Base-by-base conservation (phyloP, 2,329 filamentous ascomycete genomes). In the Sphaerostilbella broomeana region DNA sequence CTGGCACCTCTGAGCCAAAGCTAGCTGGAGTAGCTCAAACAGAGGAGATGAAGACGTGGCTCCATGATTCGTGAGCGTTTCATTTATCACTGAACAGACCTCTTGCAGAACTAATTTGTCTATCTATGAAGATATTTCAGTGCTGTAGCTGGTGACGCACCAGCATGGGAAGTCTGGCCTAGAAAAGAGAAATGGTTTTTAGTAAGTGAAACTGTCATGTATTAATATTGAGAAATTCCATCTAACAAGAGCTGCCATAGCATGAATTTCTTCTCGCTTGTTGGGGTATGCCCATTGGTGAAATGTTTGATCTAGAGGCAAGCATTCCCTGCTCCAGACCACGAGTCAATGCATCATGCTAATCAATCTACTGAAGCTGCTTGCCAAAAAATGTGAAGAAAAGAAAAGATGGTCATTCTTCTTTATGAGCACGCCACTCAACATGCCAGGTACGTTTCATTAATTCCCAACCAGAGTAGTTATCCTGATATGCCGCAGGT, bases 81-180 rank as follows among this genome's bases (percentile, higher is more conserved):
- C 13, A 13, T 10, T 16, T 9, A 17, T 31, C n/a, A 13, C 6
- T 4, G 6, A 13, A 4, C 15, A 8, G 16, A 10, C 28, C 6
- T 6, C 13, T 5, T 8, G 15, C 1, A 11, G n/a, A 9, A 9
- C 28, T 31, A 11, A 31, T n/a, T n/a, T n/a, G n/a, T n/a, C 28
- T 10, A 12, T 13, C 17, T 31, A 31, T 11, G 11, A 16, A 31
- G 28, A 5, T 31, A 31, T 38, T 85, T 86, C 48, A 68, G 80
- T 0, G 77, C 75, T 1, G 79, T 82, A 1, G 78, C 72, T 0
- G 77, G 78, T 0, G 82, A 86, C 53, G 63, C 70, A 10, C 74
- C 72, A 13, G 66, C 72, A 0, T 84, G 86, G 45, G 82, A 86
- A 60, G 69, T 72, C 1, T 75, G 76, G 58, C 78, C 79, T 2